Evolutionary conservation across 2,329 filamentous ascomycete genomes (phyloP), one percentile per base, ranked within the genome.

Genomic region (Epichloe uncinata): DNA sequence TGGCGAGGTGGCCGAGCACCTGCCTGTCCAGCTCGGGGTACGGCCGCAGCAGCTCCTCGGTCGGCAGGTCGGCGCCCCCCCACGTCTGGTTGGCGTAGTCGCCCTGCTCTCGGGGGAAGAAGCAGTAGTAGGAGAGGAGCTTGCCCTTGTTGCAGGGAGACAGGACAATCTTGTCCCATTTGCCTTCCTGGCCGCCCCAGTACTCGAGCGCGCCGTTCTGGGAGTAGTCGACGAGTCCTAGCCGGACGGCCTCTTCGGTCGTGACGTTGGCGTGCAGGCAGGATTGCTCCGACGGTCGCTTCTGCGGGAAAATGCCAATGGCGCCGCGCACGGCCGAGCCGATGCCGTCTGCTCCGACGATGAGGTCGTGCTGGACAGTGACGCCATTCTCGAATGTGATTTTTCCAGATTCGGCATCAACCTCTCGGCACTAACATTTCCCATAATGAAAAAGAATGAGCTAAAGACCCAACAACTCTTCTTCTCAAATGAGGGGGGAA

Each of bases 111-210:
- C 61, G 71, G 0, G 80, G 80, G 61, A 82, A 84, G 70, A 84
- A 84, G 66, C 80, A 84, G 65, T 85, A 85, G 66, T 82, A 85
- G 0, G 79, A 83, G 3, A 84, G 69, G 3, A 84, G 66, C 53
- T 75, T 75, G 48, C 81, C 81, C 20, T 74, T 75, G 58, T 84
- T 82, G 66, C 82, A 85, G 5, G 82, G 80, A 0, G 80, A 84
- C 2, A 85, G 68, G 5, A 85, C 82, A 51, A 86, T 85, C 70
- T 85, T 86, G 63, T 84, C 77, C 71, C 70, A 78, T 58, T 77
- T 79, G 50, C 66, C 68, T 49, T 81, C 76, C 48, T 79, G 74
- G 1, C 82, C 82, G 26, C 82, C 82, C 82, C 82, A 85, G 68
- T 84, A 85, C 62, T 86, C 79, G 0, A 86, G 68, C 0, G 81